These are phyloP conservation scores for Rhodotorula sp. DNA, from an alignment of 1,284 basidiomycete genomes.

Conservation along the genomic window DNA sequence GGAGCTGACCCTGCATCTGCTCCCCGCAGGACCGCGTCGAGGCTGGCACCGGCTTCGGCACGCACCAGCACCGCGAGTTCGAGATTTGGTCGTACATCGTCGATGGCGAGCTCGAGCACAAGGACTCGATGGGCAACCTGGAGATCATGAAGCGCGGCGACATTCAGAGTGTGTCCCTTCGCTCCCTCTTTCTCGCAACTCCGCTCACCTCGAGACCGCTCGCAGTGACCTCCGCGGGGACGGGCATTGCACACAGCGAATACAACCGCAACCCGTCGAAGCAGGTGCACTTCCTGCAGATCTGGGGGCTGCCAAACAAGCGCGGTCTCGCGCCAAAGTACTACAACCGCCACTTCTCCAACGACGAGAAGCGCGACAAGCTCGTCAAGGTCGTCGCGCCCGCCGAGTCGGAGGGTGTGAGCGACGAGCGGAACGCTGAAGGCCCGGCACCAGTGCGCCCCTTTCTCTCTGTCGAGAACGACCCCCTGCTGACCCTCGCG, in stretches of 20 bases:
- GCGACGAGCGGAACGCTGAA: slow-evolving; percentile 54
- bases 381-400: slow-evolving; percentile 42
- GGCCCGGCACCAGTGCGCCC: slow-evolving; percentile 65
- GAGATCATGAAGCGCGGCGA: slow-evolving; percentile 85
- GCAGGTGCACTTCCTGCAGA: slow-evolving; percentile 58
- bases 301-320: slow-evolving; percentile 73
- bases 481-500: not conserved
- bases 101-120: slow-evolving; percentile 64
- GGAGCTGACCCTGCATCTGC: not conserved
- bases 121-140: slow-evolving; percentile 84
- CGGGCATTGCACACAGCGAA: slow-evolving; percentile 69
- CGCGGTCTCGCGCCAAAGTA: slow-evolving; percentile 68
- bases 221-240: slow-evolving; percentile 76
- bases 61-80: slow-evolving; percentile 78
- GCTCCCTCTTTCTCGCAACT: not conserved
- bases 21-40: slow-evolving; percentile 67
- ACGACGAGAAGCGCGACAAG: slow-evolving; percentile 67
- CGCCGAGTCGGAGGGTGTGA: slow-evolving; percentile 17
- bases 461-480: not conserved
- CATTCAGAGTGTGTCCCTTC: slow-evolving; percentile 60
- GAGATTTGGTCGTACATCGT: slow-evolving; percentile 69
- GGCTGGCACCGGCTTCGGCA: slow-evolving; percentile 76
- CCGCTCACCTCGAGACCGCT: not conserved
- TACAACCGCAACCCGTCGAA: slow-evolving; percentile 67
- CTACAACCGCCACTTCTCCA: slow-evolving; percentile 76